Evolutionary conservation across 1,139 yeast species (phyloP).

Genomic region (Meyerozyma smithsonii): DNA sequence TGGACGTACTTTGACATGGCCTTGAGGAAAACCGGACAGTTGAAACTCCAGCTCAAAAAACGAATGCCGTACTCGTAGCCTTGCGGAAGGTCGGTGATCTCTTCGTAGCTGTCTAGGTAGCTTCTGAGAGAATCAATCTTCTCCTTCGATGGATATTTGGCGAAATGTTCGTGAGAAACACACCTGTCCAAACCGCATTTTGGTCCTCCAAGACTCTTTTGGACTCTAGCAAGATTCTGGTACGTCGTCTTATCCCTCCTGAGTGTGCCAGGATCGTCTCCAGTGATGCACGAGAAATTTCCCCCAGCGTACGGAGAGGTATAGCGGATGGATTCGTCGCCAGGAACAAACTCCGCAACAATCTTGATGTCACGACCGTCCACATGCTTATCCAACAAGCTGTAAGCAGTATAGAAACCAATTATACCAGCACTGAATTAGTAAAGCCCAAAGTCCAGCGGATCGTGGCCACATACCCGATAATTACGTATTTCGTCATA

Average conservation of each 20-base stretch:
- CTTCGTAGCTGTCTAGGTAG: conserved; percentile 42
- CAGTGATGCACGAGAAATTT: conserved; percentile 62
- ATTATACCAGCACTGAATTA: conserved; percentile 1
- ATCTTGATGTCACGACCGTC: conserved; percentile 47
- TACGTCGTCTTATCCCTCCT: conserved; percentile 54
- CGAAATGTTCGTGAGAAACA: conserved; percentile 55
- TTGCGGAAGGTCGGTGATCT: conserved; percentile 36
- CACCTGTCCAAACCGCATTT: conserved; percentile 50
- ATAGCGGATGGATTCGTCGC: conserved; percentile 64
- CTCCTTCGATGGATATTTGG: conserved; percentile 32
- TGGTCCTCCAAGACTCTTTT: conserved; percentile 45
- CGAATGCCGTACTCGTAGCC: conserved; percentile 51
- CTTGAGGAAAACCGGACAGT: conserved; percentile 54
- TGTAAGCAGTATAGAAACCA: conserved; percentile 46
- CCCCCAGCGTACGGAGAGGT: conserved; percentile 86
- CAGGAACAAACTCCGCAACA: conserved; percentile 63
- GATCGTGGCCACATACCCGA: conserved; percentile 2
- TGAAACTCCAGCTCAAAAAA: conserved; percentile 62
- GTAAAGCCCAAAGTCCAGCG: neutral
- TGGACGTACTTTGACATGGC: conserved; percentile 35
- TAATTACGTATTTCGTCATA: conserved; percentile 5
- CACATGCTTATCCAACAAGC: conserved; percentile 43
- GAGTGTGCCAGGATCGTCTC: conserved; percentile 48
- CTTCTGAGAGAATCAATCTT: conserved; percentile 42
- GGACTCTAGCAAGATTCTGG: conserved; percentile 39